Conservation (phyloP, 78 protist genomes). For the Emiliania huxleyi region DNA sequence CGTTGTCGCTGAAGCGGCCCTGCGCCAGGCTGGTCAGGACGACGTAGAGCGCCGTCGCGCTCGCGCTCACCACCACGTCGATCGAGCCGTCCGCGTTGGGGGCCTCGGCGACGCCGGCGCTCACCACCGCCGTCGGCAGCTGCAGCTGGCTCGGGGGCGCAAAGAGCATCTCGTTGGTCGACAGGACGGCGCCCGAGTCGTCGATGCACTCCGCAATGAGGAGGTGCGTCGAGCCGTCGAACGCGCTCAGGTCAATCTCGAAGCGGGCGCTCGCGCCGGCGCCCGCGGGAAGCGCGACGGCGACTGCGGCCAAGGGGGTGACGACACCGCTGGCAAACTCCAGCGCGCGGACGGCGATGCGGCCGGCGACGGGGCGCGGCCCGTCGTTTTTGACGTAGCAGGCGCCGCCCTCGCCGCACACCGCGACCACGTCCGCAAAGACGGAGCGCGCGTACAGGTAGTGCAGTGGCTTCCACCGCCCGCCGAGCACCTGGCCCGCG, state of each 20-base stretch:
- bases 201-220: background rate
- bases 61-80: background rate
- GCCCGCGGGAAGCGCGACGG: background rate
- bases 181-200: background rate
- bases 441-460: background rate
- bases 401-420: slow-evolving; percentile 30
- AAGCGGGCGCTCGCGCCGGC: background rate
- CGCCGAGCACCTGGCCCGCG: slow-evolving; percentile 48
- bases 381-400: slow-evolving; percentile 34
- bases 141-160: background rate
- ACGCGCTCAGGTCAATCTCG: too few species aligned
- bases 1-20: slow-evolving; percentile 40
- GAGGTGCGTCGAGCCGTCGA: background rate
- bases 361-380: background rate
- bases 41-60: background rate
- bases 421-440: slow-evolving; percentile 36
- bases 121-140: background rate
- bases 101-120: background rate
- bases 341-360: background rate
- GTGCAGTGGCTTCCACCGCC: slow-evolving; percentile 59
- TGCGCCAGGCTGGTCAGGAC: slow-evolving; percentile 20
- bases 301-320: background rate
- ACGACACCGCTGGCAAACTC: background rate
- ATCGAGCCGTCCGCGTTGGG: background rate
- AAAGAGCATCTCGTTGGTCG: background rate